Base-by-base conservation (phyloP, 2,329 filamentous ascomycete species). In the Talaromyces rugulosus region DNA sequence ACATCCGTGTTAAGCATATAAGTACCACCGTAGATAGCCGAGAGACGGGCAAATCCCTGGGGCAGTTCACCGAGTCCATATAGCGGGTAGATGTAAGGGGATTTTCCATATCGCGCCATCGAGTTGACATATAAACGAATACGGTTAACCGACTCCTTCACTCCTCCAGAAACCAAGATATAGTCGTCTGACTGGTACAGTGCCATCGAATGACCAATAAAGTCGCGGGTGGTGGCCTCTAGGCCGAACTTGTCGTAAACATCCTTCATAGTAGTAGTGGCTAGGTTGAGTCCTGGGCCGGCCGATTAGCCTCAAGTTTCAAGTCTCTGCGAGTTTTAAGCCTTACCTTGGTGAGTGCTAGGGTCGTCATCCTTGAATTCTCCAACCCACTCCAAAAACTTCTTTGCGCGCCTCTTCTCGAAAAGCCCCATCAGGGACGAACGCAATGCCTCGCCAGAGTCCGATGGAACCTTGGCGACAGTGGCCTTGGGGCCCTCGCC, bases 1-100 rank as follows among this genome's bases (percentile, higher is more conserved):
- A 99, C 85, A 69, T 88, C 87, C 69, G 95, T 96, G 84, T 98
- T 98, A 72, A 99, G 89, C 93, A 99, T 99, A 82, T 99, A 99
- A 57, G 95, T 99, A 70, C 95, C 95, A 67, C 95, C 95, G 75
- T 99, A 98, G 79, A 99, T 98, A 77, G 95, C 95, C 47, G 93
- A 97, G 60, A 99, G 86, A 77, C 95, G 93, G 66, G 95, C 95
- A 72, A 99, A 99, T 63, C 94, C 94, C 80, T 99, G 95, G 40
- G 95, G 96, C 61, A 99, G 89, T 82, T 99, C 95, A 75, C 90
- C 95, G 56, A 99, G 87, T 65, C 95, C 95, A 81, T 99, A 99
- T 34, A 98, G 88, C 56, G 95, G 96, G 84, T 99, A 99, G 82
- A 99, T 98, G 83, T 98, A 99, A 53, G 95, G 96, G 12, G 93